Conservation (phyloP, 345 rosid genomes). For the Erysimum cheiranthoides region DNA sequence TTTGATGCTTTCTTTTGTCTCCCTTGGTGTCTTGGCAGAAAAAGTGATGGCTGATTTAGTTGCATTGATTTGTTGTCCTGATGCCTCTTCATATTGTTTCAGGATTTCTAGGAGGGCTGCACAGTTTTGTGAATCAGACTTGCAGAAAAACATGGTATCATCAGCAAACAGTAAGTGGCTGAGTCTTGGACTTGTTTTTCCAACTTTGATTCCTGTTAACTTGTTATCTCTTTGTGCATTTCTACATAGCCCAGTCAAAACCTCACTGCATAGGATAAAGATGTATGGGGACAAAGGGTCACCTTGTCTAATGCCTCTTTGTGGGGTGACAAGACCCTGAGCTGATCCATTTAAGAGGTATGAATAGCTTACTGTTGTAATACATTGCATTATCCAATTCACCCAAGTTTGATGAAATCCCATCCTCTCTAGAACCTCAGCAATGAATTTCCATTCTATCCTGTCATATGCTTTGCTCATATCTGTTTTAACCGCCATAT, state of each 20-base stretch:
- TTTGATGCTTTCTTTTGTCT: too few species aligned
- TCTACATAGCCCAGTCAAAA: background rate
- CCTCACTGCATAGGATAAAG: background rate
- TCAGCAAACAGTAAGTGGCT: background rate
- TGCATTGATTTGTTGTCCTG: background rate
- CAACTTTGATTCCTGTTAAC: background rate
- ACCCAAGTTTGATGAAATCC: too few species aligned
- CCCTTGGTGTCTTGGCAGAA: too few species aligned
- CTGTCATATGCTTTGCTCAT: too few species aligned
- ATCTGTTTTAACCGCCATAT: too few species aligned
- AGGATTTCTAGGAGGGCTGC: rapidly evolving
- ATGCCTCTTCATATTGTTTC: background rate
- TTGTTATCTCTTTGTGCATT: background rate
- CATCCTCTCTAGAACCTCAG: too few species aligned
- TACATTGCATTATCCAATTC: too few species aligned
- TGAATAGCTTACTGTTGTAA: too few species aligned
- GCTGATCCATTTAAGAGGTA: too few species aligned
- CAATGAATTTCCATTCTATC: too few species aligned
- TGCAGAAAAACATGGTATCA: background rate
- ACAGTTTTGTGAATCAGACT: background rate
- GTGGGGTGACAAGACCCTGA: background rate
- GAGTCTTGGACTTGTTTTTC: rapidly evolving
- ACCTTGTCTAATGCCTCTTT: background rate
- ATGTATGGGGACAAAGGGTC: background rate
- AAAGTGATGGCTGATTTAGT: background rate